Evolutionary conservation across 768 basidiomycete species (phyloP).

Genomic region (Serendipita sp.): DNA sequence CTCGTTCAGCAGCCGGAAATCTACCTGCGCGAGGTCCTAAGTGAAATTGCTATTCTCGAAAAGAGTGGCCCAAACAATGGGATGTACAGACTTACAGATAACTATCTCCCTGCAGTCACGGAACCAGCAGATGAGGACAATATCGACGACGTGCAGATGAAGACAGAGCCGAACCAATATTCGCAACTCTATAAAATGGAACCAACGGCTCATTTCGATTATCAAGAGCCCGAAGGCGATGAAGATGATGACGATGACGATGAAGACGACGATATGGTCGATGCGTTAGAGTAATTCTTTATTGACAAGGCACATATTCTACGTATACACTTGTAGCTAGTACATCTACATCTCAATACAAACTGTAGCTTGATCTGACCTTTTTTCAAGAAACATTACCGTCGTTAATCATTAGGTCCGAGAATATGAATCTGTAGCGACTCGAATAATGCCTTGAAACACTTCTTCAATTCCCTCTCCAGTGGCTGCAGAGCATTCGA

Average conservation of each 20-base stretch:
- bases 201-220: slow-evolving; percentile 1
- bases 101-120: slow-evolving; percentile 23
- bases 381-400: not conserved
- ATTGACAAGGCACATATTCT: not conserved
- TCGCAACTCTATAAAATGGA: slow-evolving; percentile 1
- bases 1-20: slow-evolving; percentile 74
- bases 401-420: not conserved
- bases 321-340: not conserved
- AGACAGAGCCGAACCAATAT: not conserved
- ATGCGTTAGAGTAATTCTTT: slow-evolving; percentile 46
- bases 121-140: slow-evolving; percentile 15
- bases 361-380: not conserved
- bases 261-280: slow-evolving; percentile 31
- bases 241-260: slow-evolving; percentile 32
- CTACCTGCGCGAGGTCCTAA: slow-evolving; percentile 71
- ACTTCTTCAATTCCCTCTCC: slow-evolving; percentile 2
- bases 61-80: slow-evolving; percentile 70
- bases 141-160: slow-evolving; percentile 28
- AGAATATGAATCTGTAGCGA: not conserved
- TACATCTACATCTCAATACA: not conserved
- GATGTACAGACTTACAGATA: slow-evolving; percentile 63
- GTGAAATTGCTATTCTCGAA: slow-evolving; percentile 60
- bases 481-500: not conserved
- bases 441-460: not conserved
- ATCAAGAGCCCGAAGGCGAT: not conserved